Evolutionary conservation across 768 basidiomycete species (phyloP).

Genomic region (Pulveroboletus ravenelii): DNA sequence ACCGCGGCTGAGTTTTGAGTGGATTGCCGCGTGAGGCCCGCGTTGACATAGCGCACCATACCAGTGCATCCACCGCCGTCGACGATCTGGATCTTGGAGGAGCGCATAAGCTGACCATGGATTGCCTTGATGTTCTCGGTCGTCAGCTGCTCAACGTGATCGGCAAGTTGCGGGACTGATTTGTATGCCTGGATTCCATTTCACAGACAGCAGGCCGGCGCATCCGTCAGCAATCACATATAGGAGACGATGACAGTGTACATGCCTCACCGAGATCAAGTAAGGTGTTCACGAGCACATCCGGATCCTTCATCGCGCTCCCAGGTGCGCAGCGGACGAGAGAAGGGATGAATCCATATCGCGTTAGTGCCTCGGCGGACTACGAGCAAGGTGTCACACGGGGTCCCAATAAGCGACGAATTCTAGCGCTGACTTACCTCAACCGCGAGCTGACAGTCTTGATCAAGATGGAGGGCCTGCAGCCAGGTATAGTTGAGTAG

Average conservation of each 20-base stretch:
- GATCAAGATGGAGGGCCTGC: slow-evolving; percentile 27
- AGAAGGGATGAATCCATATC: slow-evolving; percentile 22
- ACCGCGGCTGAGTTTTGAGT: slow-evolving; percentile 29
- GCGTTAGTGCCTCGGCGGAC: slow-evolving; percentile 26
- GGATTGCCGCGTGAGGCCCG: slow-evolving; percentile 25
- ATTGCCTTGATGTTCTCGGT: slow-evolving; percentile 28
- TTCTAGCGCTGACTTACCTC: slow-evolving; percentile 10
- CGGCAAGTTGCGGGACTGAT: slow-evolving; percentile 18
- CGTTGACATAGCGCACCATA: slow-evolving; percentile 26
- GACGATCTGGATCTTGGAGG: slow-evolving; percentile 28
- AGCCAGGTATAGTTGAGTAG: slow-evolving; percentile 30
- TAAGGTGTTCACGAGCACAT: slow-evolving; percentile 17
- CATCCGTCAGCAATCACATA: neutral
- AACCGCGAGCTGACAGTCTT: slow-evolving; percentile 20
- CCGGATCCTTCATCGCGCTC: slow-evolving; percentile 24
- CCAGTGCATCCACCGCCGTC: slow-evolving; percentile 7
- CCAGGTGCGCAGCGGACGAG: slow-evolving; percentile 20
- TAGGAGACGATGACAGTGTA: neutral
- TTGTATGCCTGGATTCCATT: slow-evolving; percentile 21
- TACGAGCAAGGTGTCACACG: neutral
- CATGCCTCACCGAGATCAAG: slow-evolving; percentile 27
- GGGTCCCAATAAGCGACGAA: neutral
- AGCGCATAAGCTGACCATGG: slow-evolving; percentile 28
- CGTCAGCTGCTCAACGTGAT: slow-evolving; percentile 24
- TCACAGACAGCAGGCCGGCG: neutral